Percentiles rank a stretch among this genome's conserved stretches.
These are phyloP conservation scores for Sonneratia caseolaris DNA, from an alignment of 345 rosid species.

Conservation along the genomic window DNA sequence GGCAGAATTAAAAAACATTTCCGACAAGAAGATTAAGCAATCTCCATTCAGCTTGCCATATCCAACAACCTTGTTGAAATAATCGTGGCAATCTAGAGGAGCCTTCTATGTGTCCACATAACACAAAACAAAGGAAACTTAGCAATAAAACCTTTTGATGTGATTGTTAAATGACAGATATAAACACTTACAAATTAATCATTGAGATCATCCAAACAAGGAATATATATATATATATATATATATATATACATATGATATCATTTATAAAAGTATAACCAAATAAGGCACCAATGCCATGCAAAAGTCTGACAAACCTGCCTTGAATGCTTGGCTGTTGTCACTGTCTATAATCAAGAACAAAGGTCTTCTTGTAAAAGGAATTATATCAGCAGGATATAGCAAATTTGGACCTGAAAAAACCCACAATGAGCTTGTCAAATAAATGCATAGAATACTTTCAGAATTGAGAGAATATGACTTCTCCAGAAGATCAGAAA, in stretches of 20 bases:
- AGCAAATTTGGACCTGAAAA: conserved; percentile 61
- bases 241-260: too few species aligned
- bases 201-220: too few species aligned
- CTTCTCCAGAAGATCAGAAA: not conserved
- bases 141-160: not conserved
- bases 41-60: not conserved
- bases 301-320: conserved; percentile 91
- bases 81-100: not conserved
- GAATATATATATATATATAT: too few species aligned
- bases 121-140: not conserved
- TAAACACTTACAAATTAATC: too few species aligned
- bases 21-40: not conserved
- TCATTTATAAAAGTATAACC: not conserved
- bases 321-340: conserved; percentile 99
- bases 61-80: not conserved
- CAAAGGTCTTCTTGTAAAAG: conserved; percentile 86
- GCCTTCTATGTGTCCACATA: not conserved
- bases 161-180: not conserved
- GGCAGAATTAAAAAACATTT: not conserved
- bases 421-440: not conserved
- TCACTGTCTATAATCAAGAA: conserved; percentile 93
- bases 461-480: not conserved
- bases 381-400: conserved; percentile 89
- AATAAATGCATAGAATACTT: not conserved
- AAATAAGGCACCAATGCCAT: not conserved